Conservation (phyloP, 306 rosid genomes). For the Parietaria judaica region DNA sequence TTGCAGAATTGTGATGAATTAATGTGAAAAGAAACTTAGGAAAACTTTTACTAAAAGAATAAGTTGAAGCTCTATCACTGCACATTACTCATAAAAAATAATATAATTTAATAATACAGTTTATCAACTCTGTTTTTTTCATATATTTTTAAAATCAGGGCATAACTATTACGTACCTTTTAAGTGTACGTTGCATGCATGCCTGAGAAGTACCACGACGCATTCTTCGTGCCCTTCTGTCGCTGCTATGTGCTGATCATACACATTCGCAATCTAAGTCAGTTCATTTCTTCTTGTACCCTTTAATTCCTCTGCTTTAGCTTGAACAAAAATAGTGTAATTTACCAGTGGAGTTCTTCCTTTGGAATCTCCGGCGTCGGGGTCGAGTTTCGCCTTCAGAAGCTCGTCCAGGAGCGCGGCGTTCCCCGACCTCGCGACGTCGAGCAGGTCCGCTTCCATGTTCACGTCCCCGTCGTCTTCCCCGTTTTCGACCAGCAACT, state of each 20-base stretch:
- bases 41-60: too few species aligned
- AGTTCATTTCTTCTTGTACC: too few species aligned
- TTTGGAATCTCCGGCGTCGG: slow-evolving; percentile 57
- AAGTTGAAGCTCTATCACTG: too few species aligned
- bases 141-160: too few species aligned
- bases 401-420: slow-evolving; percentile 75
- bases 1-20: too few species aligned
- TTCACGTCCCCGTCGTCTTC: slow-evolving; percentile 50
- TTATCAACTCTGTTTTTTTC: too few species aligned
- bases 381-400: slow-evolving; percentile 68
- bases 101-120: too few species aligned
- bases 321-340: slow-evolving; percentile 9
- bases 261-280: neutral
- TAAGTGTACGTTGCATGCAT: slow-evolving; percentile 46
- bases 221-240: slow-evolving; percentile 69
- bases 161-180: slow-evolving; percentile 30
- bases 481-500: slow-evolving; percentile 29
- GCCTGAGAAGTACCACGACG: slow-evolving; percentile 56
- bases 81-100: too few species aligned
- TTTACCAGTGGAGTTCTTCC: slow-evolving; percentile 74
- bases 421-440: slow-evolving; percentile 52
- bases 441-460: slow-evolving; percentile 41
- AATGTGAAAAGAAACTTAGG: too few species aligned
- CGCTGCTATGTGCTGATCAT: slow-evolving; percentile 63
- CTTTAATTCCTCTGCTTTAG: too few species aligned